phyloP scores from a whole-genome alignment of 78 protist species.

The Dictyostelium intermedium region DNA sequence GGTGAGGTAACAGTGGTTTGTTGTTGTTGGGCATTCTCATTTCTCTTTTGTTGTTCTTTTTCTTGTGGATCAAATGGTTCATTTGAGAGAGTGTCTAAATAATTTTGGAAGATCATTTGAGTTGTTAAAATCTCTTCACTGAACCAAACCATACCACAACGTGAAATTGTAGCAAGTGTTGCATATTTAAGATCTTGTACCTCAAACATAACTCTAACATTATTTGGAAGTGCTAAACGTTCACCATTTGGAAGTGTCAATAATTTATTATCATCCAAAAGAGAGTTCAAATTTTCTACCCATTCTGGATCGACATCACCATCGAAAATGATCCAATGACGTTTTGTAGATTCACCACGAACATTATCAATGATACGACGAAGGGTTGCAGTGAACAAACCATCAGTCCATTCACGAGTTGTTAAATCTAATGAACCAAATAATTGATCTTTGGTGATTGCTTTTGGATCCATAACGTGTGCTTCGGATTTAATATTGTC shows the following conservation, averaged over 20 bases:
- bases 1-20: not conserved
- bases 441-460: slow-evolving; percentile 95
- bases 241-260: slow-evolving; percentile 99
- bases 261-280: slow-evolving; percentile 98
- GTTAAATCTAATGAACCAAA: slow-evolving; percentile 97
- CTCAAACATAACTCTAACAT: slow-evolving; percentile 97
- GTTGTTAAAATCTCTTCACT: slow-evolving; percentile 87
- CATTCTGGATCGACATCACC: slow-evolving; percentile 99
- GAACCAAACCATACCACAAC: slow-evolving; percentile 99
- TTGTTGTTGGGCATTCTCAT: slow-evolving; percentile 35
- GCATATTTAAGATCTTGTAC: slow-evolving; percentile 95
- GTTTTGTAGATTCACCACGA: slow-evolving; percentile 83
- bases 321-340: slow-evolving; percentile 98
- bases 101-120: slow-evolving; percentile 81
- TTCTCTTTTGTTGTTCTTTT: slow-evolving; percentile 54
- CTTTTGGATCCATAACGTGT: slow-evolving; percentile 97
- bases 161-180: slow-evolving; percentile 98
- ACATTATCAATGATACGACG: slow-evolving; percentile 91
- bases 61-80: slow-evolving; percentile 80
- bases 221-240: slow-evolving; percentile 95
- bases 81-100: slow-evolving; percentile 52
- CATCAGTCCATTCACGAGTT: slow-evolving; percentile 99
- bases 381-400: slow-evolving; percentile 95
- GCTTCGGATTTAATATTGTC: slow-evolving; percentile 44
- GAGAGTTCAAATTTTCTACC: slow-evolving; percentile 98